Conservation (phyloP, 768 basidiomycete species). For the Wakefieldia striispora region DNA sequence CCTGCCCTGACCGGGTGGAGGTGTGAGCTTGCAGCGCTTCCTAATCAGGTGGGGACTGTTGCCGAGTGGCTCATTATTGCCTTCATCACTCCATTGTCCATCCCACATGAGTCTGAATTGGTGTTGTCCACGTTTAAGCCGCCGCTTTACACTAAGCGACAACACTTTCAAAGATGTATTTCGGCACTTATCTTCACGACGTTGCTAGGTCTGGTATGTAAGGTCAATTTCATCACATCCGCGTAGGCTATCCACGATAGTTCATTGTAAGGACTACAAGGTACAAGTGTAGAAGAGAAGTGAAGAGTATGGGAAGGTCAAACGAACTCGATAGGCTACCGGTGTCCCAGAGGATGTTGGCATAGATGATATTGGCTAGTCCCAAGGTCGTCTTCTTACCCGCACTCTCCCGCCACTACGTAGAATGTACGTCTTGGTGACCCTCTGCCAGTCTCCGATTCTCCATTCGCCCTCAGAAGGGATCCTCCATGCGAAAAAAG, state of each 20-base stretch:
- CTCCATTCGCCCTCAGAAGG: conserved; percentile 14
- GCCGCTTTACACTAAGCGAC: neutral
- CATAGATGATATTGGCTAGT: conserved; percentile 1
- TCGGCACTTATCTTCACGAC: neutral
- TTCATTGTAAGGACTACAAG: neutral
- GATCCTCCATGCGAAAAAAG: conserved; percentile 38
- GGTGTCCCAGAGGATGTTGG: neutral
- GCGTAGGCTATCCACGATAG: neutral
- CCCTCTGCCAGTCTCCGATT: conserved; percentile 23
- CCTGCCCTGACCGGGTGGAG: neutral
- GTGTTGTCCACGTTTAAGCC: neutral
- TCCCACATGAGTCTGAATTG: neutral
- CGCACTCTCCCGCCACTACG: conserved; percentile 40
- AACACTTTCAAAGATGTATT: neutral
- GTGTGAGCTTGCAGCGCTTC: neutral
- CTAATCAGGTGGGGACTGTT: conserved; percentile 7
- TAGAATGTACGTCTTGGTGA: conserved; percentile 42
- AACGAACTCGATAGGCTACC: neutral
- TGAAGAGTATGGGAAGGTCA: neutral
- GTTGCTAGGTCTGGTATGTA: neutral
- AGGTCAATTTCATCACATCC: too few species aligned
- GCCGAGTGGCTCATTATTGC: conserved; percentile 21
- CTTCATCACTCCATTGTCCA: conserved; percentile 9
- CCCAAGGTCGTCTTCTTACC: conserved; percentile 44
- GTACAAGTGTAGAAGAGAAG: neutral